Base-by-base conservation (phyloP, 805 yeast species). In the Zygosaccharomyces lentus region DNA sequence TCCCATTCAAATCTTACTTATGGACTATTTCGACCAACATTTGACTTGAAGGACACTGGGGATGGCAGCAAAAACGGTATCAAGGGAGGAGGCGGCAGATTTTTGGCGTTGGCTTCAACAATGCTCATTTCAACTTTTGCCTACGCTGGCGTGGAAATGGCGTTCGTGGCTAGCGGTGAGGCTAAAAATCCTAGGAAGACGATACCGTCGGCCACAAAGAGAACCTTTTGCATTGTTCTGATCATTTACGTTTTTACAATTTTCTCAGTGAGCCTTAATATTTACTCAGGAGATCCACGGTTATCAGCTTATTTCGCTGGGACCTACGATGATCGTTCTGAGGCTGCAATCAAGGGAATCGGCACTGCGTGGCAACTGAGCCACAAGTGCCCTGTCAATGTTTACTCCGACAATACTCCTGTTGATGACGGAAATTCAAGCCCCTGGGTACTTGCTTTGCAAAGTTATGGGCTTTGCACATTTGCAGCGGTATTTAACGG, bases 121-220 rank as follows among this genome's bases (percentile, higher is more conserved):
- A 67, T 81, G 7, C 65, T 80, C 38, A 78, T 81, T 16, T 81
- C 89, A 0, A 72, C 87, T 0, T 87, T 82, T 62, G 84, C 95
- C 0, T 87, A 82, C 57, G 79, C 84, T 40, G 95, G 95, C 0
- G 84, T 89, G 1, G 95, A 87, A 54, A 80, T 83, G 61, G 90
- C 87, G 9, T 80, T 86, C 52, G 78, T 86, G 45, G 91, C 93
- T 2, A 88, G 91, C 6, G 86, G 90, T 62, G 96, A 87, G 62
- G 85, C 90, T n/a, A 72, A 82, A 49, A 82, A 84, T 53, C 95
- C 96, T 4, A 71, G 93, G 52, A 78, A 74, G 50, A 81, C 91
- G 0, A 70, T 87, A 13, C 95, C 95, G 1, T 74, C 81, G 9
- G 91, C 93, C 1, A 84, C 90, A 2, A 80, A 74, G 54, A 72